A percentile compares a stretch with the other conserved stretches of the same genome.
phyloP scores from a whole-genome alignment of 805 yeast species.

The Candida ulmi region DNA sequence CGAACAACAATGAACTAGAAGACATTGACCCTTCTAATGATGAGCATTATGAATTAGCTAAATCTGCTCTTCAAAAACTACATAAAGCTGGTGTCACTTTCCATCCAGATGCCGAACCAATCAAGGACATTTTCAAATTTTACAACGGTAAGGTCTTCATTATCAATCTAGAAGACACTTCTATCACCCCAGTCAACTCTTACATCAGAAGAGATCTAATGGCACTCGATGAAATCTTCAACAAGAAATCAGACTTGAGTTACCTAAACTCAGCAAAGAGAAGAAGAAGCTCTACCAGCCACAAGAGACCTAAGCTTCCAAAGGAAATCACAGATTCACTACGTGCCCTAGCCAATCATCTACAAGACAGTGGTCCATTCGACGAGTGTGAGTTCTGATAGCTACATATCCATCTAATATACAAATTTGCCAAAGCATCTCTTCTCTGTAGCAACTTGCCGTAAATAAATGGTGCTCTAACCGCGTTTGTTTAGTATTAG shows the following conservation, averaged over 20 bases:
- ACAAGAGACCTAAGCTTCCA: neutral
- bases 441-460: too few species aligned
- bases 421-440: too few species aligned
- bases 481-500: neutral
- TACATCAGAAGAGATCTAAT: conserved; percentile 11
- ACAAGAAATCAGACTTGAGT: conserved; percentile 1
- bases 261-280: neutral
- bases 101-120: conserved; percentile 11
- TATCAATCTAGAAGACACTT: conserved; percentile 20
- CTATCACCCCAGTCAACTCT: neutral
- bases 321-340: neutral
- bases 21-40: conserved; percentile 9
- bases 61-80: conserved; percentile 12
- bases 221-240: conserved; percentile 11
- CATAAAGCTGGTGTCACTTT: conserved; percentile 19
- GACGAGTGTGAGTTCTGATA: neutral
- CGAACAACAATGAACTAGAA: conserved; percentile 7
- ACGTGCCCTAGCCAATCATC: neutral
- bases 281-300: neutral
- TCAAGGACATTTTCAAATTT: conserved; percentile 13
- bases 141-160: conserved; percentile 15
- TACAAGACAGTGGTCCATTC: neutral
- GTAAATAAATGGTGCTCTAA: neutral
- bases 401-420: too few species aligned
- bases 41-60: conserved; percentile 11